These are phyloP conservation scores for Leccinum pellstonianum DNA, from an alignment of 768 basidiomycete genomes.

Conservation along the genomic window DNA sequence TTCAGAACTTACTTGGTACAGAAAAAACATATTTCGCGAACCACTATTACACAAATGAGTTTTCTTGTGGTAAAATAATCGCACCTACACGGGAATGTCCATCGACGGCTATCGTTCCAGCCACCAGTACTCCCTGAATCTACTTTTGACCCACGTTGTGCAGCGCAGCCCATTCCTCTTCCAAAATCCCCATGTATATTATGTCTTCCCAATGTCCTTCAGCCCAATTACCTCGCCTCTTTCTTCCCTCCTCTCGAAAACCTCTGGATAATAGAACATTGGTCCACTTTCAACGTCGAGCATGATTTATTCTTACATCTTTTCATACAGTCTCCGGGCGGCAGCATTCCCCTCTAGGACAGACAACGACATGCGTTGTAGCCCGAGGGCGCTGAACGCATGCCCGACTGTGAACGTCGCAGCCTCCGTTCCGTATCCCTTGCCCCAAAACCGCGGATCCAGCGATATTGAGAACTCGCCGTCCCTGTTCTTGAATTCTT, in stretches of 20 bases:
- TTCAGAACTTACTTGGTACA: conserved; percentile 78
- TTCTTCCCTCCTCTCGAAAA: conserved; percentile 32
- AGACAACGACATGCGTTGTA: conserved; percentile 38
- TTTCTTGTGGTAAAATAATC: neutral
- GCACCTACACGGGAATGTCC: neutral
- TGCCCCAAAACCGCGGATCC: conserved; percentile 27
- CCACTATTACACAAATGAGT: conserved; percentile 8
- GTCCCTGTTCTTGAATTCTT: conserved; percentile 25
- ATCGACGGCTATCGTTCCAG: neutral
- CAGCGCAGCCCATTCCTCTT: conserved; percentile 31
- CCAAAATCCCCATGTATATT: conserved; percentile 32
- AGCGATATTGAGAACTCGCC: conserved; percentile 27
- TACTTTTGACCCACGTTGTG: neutral
- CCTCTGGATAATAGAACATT: conserved; percentile 20
- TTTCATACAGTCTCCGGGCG: conserved; percentile 22
- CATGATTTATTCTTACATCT: conserved; percentile 27
- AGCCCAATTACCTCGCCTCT: conserved; percentile 13
- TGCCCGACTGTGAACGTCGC: conserved; percentile 36
- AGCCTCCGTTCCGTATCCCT: conserved; percentile 37
- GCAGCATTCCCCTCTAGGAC: conserved; percentile 36
- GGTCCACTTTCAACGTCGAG: neutral
- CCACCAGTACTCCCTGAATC: neutral
- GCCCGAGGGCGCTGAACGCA: conserved; percentile 34
- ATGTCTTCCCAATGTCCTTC: conserved; percentile 33
- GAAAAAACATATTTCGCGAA: conserved; percentile 64